Percentiles rank a stretch among this genome's conserved stretches.
These are phyloP conservation scores for Skeletonema potamos DNA, from an alignment of 108 stramenopile genomes.

Conservation along the genomic window DNA sequence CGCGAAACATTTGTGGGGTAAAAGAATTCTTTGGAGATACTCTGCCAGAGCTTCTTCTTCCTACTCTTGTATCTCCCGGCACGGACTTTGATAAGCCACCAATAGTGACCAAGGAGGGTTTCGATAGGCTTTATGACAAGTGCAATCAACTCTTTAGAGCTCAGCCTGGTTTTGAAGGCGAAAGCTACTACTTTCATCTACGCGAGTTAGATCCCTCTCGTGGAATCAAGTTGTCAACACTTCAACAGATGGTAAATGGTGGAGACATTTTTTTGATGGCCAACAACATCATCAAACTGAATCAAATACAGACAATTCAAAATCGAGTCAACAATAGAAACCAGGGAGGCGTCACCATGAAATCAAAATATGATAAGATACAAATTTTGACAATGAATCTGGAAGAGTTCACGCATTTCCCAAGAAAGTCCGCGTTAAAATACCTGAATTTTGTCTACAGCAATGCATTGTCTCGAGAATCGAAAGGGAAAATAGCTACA, in stretches of 20 bases:
- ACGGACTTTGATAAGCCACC: background rate
- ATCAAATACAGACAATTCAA: constrained; percentile 4
- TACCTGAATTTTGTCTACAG: constrained; percentile 26
- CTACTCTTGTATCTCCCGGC: constrained; percentile 2
- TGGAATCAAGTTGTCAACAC: constrained; percentile 20
- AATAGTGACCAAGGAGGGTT: constrained; percentile 7
- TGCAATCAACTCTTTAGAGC: constrained; percentile 10
- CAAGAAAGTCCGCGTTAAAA: background rate
- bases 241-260: constrained; percentile 23
- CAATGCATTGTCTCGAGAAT: background rate
- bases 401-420: constrained; percentile 26
- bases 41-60: constrained; percentile 6
- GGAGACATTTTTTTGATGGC: constrained; percentile 42
- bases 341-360: background rate
- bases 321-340: constrained; percentile 4
- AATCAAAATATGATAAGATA: constrained; percentile 10
- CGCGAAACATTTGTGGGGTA: constrained; percentile 5
- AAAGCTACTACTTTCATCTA: constrained; percentile 10
- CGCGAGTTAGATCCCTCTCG: constrained; percentile 6
- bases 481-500: constrained; percentile 9
- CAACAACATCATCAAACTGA: constrained; percentile 32
- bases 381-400: constrained; percentile 29
- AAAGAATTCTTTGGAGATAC: constrained; percentile 12
- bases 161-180: background rate
- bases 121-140: constrained; percentile 1